Percentiles rank a stretch among this genome's conserved stretches.
Evolutionary conservation across 306 rosid species (phyloP).

Genomic region (Prunus campanulata): DNA sequence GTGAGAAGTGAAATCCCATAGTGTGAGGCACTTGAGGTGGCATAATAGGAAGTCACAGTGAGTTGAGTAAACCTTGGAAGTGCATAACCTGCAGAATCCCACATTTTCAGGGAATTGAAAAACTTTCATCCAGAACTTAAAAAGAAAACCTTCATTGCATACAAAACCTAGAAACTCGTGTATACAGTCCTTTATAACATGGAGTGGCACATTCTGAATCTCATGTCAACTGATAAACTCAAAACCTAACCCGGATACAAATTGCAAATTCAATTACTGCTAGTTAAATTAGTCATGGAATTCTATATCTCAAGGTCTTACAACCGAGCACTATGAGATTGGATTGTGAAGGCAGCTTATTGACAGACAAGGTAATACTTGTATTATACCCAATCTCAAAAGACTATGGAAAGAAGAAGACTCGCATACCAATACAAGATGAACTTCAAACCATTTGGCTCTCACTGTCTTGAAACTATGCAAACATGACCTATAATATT

Average conservation of each 20-base stretch:
- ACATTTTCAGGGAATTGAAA: background rate
- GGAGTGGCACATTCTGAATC: background rate
- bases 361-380: background rate
- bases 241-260: background rate
- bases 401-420: background rate
- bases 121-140: background rate
- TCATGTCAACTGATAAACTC: background rate
- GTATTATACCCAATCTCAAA: background rate
- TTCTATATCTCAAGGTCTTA: background rate
- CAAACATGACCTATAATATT: background rate
- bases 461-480: background rate
- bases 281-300: background rate
- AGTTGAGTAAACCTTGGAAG: slow-evolving; percentile 84
- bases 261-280: background rate
- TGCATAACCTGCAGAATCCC: slow-evolving; percentile 52
- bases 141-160: background rate
- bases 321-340: background rate
- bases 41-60: slow-evolving; percentile 84
- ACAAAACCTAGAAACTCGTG: slow-evolving; percentile 3
- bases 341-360: background rate
- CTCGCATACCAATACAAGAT: too few relatives aligned
- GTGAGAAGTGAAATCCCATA: slow-evolving; percentile 88
- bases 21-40: slow-evolving; percentile 90
- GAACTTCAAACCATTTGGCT: background rate
- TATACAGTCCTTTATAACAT: background rate